Evolutionary conservation across 192 early-diverging fungal genomes (phyloP).

Genomic region (Coemansia sp.): DNA sequence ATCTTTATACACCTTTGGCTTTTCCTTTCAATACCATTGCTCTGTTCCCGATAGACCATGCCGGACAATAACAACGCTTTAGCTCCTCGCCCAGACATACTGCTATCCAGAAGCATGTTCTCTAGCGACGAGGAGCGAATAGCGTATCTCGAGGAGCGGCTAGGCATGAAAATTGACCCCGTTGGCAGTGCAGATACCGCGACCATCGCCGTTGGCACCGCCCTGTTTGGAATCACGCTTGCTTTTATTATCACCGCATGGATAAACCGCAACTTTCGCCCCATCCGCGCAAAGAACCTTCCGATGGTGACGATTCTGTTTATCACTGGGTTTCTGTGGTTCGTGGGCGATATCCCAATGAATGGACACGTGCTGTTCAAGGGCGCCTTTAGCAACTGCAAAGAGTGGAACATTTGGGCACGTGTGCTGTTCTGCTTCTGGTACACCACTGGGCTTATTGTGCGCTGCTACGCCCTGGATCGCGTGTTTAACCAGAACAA

Average conservation of each 20-base stretch:
- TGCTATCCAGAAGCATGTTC: neutral
- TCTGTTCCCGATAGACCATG: neutral
- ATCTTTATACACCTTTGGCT: too few relatives aligned
- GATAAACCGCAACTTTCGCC: constrained; percentile 9
- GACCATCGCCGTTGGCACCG: constrained; percentile 10
- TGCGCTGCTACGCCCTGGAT: constrained; percentile 7
- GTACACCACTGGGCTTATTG: constrained; percentile 11
- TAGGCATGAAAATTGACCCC: constrained; percentile 15
- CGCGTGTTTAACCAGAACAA: constrained; percentile 25
- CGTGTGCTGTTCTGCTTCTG: constrained; percentile 16
- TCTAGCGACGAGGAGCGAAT: neutral
- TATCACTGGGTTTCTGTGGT: constrained; percentile 17
- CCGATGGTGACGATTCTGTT: constrained; percentile 18
- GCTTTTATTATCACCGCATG: constrained; percentile 7
- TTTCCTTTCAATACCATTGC: neutral
- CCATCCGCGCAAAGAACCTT: constrained; percentile 27
- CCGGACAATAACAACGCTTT: neutral
- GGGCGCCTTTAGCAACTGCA: constrained; percentile 9
- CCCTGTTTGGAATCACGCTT: constrained; percentile 12
- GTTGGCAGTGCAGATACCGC: constrained; percentile 16
- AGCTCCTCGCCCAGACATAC: neutral
- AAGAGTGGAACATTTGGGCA: constrained; percentile 10
- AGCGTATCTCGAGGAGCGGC: constrained; percentile 7
- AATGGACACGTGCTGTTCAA: constrained; percentile 17
- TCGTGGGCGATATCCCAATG: constrained; percentile 23